These are phyloP conservation scores for Periconia sp. DNA, from an alignment of 2,329 filamentous ascomycete genomes.

Conservation along the genomic window DNA sequence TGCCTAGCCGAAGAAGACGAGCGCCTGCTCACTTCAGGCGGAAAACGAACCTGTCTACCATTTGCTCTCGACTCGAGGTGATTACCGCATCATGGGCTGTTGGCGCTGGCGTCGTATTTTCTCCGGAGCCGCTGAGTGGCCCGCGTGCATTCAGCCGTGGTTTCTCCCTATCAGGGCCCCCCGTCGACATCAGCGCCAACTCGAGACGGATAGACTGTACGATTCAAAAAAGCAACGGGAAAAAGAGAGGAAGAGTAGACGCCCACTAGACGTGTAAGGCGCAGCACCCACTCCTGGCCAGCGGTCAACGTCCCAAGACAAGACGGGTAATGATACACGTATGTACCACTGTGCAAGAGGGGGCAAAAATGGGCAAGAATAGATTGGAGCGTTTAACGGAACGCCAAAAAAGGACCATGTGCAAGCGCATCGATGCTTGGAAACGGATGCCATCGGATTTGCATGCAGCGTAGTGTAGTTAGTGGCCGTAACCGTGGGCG, in stretches of 20 bases:
- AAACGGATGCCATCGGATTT: too few relatives aligned
- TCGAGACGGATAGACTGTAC: conserved; percentile 1
- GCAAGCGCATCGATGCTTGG: too few relatives aligned
- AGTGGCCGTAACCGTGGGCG: too few relatives aligned
- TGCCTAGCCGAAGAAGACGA: too few relatives aligned
- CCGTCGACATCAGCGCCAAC: conserved; percentile 35
- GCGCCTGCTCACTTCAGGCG: too few relatives aligned
- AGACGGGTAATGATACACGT: too few relatives aligned
- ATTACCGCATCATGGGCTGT: conserved; percentile 9
- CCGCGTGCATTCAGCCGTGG: conserved; percentile 32
- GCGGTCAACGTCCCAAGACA: too few relatives aligned
- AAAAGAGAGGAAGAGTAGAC: conserved; percentile 24
- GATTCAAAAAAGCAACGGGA: conserved; percentile 19
- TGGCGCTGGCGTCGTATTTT: conserved; percentile 27
- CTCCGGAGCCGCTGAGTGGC: conserved; percentile 37
- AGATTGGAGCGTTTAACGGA: too few relatives aligned
- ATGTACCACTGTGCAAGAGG: too few relatives aligned
- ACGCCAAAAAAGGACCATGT: too few relatives aligned
- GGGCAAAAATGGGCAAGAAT: too few relatives aligned
- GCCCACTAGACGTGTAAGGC: conserved; percentile 28
- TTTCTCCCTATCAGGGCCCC: conserved; percentile 40
- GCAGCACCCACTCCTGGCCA: neutral
- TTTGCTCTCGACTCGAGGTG: neutral
- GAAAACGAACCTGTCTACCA: neutral
- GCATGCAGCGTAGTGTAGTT: too few relatives aligned